These are phyloP conservation scores for Calonectria crousiana DNA, from an alignment of 2,329 filamentous ascomycete genomes.

Conservation along the genomic window DNA sequence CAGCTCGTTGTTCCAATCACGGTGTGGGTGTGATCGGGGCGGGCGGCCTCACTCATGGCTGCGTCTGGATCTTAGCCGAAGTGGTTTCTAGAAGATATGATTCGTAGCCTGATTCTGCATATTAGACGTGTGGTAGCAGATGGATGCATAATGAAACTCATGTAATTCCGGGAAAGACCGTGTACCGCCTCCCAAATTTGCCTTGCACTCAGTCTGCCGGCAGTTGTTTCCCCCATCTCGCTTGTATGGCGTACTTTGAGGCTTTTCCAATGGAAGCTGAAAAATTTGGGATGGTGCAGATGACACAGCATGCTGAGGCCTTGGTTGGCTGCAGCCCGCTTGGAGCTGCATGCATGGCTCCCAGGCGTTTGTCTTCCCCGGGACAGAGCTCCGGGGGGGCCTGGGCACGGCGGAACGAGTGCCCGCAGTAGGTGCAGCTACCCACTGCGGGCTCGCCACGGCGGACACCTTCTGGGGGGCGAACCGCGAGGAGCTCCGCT, in stretches of 20 bases:
- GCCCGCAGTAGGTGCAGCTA: background rate
- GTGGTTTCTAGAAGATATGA: slow-evolving; percentile 1
- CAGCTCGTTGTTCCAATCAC: background rate
- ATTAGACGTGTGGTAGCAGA: background rate
- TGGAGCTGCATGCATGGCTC: background rate
- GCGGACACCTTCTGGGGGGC: background rate
- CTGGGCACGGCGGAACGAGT: background rate
- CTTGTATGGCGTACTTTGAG: background rate
- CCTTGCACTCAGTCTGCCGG: background rate
- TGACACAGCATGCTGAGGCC: slow-evolving; percentile 3
- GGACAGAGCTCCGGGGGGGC: background rate
- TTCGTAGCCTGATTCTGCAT: slow-evolving; percentile 17
- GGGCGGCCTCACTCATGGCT: slow-evolving; percentile 9
- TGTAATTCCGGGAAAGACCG: background rate
- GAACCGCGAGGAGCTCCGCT: background rate
- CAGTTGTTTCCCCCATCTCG: background rate
- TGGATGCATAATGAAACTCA: slow-evolving; percentile 10
- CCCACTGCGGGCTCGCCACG: background rate
- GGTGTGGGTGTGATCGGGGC: background rate
- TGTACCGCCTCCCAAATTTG: background rate
- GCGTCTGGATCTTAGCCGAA: background rate
- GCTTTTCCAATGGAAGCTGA: slow-evolving; percentile 5
- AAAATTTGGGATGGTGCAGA: slow-evolving; percentile 6
- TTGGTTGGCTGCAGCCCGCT: background rate
- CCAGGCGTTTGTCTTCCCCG: background rate